Conservation (phyloP, 1,284 basidiomycete species). For the Cutaneotrichosporon sp. region DNA sequence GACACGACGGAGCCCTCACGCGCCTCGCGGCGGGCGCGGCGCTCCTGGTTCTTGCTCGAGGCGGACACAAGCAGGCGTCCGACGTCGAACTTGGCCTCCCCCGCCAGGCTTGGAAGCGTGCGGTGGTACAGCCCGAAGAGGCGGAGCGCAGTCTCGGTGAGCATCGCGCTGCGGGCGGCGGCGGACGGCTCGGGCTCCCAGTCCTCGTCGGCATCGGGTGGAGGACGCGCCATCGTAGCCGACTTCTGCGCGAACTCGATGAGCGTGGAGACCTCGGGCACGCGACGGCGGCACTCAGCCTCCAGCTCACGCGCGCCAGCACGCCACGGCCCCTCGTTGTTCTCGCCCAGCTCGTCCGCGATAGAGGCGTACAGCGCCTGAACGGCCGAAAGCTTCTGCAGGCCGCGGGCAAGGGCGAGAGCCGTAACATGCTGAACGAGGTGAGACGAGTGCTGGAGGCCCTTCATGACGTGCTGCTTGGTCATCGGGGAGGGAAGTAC, state of each 20-base stretch:
- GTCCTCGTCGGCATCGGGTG: slow-evolving; percentile 39
- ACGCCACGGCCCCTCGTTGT: slow-evolving; percentile 67
- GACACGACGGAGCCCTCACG: slow-evolving; percentile 49
- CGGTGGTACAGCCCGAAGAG: slow-evolving; percentile 81
- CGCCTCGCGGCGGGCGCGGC: slow-evolving; percentile 43
- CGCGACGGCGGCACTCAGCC: slow-evolving; percentile 69
- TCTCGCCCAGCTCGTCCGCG: slow-evolving; percentile 60
- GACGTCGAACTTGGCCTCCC: slow-evolving; percentile 80
- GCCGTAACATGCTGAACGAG: slow-evolving; percentile 84
- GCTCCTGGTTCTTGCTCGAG: slow-evolving; percentile 51
- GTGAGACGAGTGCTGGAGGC: slow-evolving; percentile 66
- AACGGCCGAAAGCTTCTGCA: slow-evolving; percentile 68
- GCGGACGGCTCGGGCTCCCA: slow-evolving; percentile 47
- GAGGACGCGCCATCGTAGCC: slow-evolving; percentile 44
- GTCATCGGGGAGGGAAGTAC: slow-evolving; percentile 70
- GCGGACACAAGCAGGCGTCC: slow-evolving; percentile 71
- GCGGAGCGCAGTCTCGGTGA: slow-evolving; percentile 75
- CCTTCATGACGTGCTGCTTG: slow-evolving; percentile 74
- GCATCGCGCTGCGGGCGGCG: slow-evolving; percentile 57
- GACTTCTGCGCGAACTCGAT: slow-evolving; percentile 70
- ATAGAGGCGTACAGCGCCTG: slow-evolving; percentile 59
- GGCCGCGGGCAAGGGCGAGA: slow-evolving; percentile 68
- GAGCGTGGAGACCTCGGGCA: slow-evolving; percentile 81
- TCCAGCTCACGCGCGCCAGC: slow-evolving; percentile 66
- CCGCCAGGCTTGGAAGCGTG: slow-evolving; percentile 69